Evolutionary conservation across 257 asterid species (phyloP), one percentile per base, ranked within the genome.

Genomic region (Cynanchum wilfordii): DNA sequence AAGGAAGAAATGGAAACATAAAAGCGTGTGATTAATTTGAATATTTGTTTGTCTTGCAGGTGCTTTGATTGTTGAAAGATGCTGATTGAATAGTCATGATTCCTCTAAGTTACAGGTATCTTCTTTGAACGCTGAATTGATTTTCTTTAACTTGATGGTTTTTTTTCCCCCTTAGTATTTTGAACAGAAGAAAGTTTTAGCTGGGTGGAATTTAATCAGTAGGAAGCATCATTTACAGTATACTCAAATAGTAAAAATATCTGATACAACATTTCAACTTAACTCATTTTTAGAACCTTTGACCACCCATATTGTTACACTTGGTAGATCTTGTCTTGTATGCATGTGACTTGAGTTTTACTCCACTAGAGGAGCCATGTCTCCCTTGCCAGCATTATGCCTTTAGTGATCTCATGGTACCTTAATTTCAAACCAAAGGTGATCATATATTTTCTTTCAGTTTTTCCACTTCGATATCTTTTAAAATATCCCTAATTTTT

Each of bases 91-190:
- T 72, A 80, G 79, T 64, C 81, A 75, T 57, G 86, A 79, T 74
- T 76, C 85, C 17, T 79, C 89, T 52, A 84, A 77, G 64, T 30
- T 79, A 60, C 93, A 84, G 96, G 98, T 94, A 82, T 74, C 16
- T 76, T 47, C 47, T 68, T 20, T 11, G 60, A 51, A 63, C 47
- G 25, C 22, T 47, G 29, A 9, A 50, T 62, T 13, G 11, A 52
- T 52, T 47, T 52, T 24, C 57, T 65, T 64, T 50, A 30, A n/a
- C 51, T 16, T 3, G 22, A 66, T 74, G 25, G 15, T 24, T 45
- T 67, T 42, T 10, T 8, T 47, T 36, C n/a, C n/a, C n/a, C n/a
- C 40, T 15, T 16, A 2, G 59, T 58, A 42, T 5, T 20, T 24
- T 47, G 20, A 65, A n/a, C 65, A 58, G 36, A 15, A 30, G 40